Evolutionary conservation across 352 stramenopile species (phyloP), one percentile per base, ranked within the genome.

Genomic region (Phytophthora sansomeana): DNA sequence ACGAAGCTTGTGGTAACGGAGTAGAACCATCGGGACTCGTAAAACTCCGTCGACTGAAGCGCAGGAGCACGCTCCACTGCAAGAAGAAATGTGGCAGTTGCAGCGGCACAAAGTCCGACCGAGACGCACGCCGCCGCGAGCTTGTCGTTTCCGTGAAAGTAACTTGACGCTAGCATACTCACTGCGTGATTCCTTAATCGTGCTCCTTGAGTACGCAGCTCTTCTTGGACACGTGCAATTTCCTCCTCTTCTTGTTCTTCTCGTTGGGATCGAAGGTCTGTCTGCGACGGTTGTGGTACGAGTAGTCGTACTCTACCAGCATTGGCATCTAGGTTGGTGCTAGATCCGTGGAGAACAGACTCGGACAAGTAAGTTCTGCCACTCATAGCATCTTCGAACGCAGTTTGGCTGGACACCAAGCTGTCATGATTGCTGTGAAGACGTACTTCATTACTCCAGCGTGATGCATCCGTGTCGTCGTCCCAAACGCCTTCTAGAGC

Each of bases 41-140:
- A 84, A 43, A 90, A 87, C 47, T 90, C 75, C 2, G 72, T 85
- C 13, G 46, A 30, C 19, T 73, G 30, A n/a, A 90, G 60, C 16
- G 72, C 26, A 19, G 68, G 69, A 24, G 77, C 60, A 29, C 55
- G 74, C 21, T 67, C 57, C 14, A 67, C 61, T 8, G 57, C 46
- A 8, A 62, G 5, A 4, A 87, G 66, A 42, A 89, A 79, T 13
- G 74, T 16, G 0, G 47, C 16, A 1, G 77, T 72, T 8, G 69
- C 69, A 13, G 72, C 16, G 0, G 48, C 51, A 32, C 59, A 77
- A 10, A 77, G 10, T 11, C 74, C 19, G 3, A 73, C 5, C 6
- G 81, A 74, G 16, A 87, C 26, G 11, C 58, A 52, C 1, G 46
- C 29, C 0, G 80, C 80, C 21, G 78, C 78, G 8, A 86, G 17